Conservation (phyloP, 2,329 filamentous ascomycete species). For the Pezicula rhizophila region DNA sequence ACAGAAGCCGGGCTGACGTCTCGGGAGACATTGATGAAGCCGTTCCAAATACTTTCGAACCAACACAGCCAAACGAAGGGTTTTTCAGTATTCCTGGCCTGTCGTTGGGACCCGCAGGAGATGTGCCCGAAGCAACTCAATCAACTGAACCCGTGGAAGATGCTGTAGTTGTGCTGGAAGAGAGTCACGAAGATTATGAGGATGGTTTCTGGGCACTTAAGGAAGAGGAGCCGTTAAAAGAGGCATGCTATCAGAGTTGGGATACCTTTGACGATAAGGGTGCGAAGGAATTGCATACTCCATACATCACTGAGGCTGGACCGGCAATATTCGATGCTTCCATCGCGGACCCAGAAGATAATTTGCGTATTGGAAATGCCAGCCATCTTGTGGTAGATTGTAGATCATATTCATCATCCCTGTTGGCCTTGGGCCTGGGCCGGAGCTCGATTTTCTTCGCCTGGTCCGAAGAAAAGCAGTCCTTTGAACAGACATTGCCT, state of each 20-base stretch:
- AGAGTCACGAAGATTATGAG: slow-evolving; percentile 16
- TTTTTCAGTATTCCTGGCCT: slow-evolving; percentile 26
- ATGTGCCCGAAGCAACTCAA: slow-evolving; percentile 6
- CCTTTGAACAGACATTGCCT: slow-evolving; percentile 45
- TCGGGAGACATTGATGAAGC: slow-evolving; percentile 21
- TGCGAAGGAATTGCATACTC: slow-evolving; percentile 34
- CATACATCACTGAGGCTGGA: slow-evolving; percentile 65
- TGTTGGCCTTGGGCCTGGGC: slow-evolving; percentile 63
- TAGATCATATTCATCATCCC: slow-evolving; percentile 45
- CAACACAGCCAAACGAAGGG: slow-evolving; percentile 10
- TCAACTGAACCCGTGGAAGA: slow-evolving; percentile 4
- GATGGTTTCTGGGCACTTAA: slow-evolving; percentile 43
- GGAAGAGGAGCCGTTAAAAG: slow-evolving; percentile 25
- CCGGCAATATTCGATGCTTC: slow-evolving; percentile 60
- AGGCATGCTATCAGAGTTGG: slow-evolving; percentile 56
- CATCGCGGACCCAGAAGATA: slow-evolving; percentile 37
- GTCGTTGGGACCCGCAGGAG: slow-evolving; percentile 11
- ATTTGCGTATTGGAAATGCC: slow-evolving; percentile 31
- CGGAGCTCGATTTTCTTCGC: slow-evolving; percentile 66
- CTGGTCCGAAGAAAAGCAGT: slow-evolving; percentile 46
- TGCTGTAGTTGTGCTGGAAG: slow-evolving; percentile 11
- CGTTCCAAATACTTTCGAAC: slow-evolving; percentile 17
- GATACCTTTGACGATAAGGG: slow-evolving; percentile 51
- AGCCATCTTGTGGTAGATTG: slow-evolving; percentile 40
- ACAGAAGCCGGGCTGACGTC: slow-evolving; percentile 5